phyloP scores from a whole-genome alignment of 2,329 filamentous ascomycete species.

The Dactylonectria estremocensis region DNA sequence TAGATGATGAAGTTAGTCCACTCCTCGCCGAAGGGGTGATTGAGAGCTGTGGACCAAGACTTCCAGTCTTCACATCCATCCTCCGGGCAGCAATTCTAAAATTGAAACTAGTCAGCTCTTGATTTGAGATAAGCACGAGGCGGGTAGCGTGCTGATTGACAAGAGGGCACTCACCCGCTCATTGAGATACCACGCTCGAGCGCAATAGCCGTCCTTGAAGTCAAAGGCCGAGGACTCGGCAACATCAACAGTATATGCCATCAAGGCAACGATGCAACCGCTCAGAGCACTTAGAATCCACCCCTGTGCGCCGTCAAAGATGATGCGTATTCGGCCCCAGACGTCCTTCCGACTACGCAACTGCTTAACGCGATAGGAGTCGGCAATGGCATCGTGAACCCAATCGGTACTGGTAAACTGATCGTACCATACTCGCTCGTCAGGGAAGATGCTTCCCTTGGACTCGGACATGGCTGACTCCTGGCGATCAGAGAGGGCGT shows the following conservation, averaged over 20 bases:
- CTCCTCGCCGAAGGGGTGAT: slow-evolving; percentile 61
- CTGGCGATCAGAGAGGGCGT: slow-evolving; percentile 72
- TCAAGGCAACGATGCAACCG: slow-evolving; percentile 85
- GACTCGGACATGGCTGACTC: slow-evolving; percentile 72
- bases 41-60: slow-evolving; percentile 67
- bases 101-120: slow-evolving; percentile 25
- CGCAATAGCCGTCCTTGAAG: slow-evolving; percentile 91
- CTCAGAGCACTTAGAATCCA: slow-evolving; percentile 95
- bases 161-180: slow-evolving; percentile 68
- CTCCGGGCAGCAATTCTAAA: slow-evolving; percentile 69
- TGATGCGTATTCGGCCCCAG: slow-evolving; percentile 81
- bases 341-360: slow-evolving; percentile 87
- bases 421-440: slow-evolving; percentile 98
- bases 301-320: slow-evolving; percentile 90
- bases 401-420: slow-evolving; percentile 98
- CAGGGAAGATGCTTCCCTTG: slow-evolving; percentile 76
- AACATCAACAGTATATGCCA: slow-evolving; percentile 92
- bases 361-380: slow-evolving; percentile 89
- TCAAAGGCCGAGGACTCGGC: slow-evolving; percentile 90
- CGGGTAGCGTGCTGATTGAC: not conserved
- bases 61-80: slow-evolving; percentile 71
- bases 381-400: slow-evolving; percentile 97
- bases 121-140: not conserved
- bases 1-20: slow-evolving; percentile 87
- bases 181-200: slow-evolving; percentile 78